Conservation (phyloP, 2,329 filamentous ascomycete species). For the Colletotrichum agaves region DNA sequence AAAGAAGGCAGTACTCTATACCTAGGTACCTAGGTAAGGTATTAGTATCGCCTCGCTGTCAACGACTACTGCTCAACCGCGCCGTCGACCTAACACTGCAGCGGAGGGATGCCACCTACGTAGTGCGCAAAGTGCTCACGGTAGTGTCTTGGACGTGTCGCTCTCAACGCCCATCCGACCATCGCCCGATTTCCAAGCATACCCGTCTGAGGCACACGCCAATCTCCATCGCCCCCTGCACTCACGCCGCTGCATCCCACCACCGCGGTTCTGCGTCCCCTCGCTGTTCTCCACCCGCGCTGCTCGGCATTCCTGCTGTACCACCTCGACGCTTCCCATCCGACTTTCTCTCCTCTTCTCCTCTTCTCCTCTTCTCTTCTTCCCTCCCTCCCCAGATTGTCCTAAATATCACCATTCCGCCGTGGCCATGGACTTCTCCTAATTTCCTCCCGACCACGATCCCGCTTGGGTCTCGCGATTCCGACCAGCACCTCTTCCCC, state of each 20-base stretch:
- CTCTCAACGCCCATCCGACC: slow-evolving; percentile 29
- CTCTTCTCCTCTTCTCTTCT: slow-evolving; percentile 4
- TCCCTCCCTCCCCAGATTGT: slow-evolving; percentile 8
- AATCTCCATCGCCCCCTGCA: slow-evolving; percentile 12
- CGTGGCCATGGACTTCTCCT: slow-evolving; percentile 33
- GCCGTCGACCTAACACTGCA: background rate
- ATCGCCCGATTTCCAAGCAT: slow-evolving; percentile 37
- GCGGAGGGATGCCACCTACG: background rate
- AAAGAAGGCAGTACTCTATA: no score
- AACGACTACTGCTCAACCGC: background rate
- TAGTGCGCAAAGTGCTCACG: background rate
- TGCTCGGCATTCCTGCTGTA: slow-evolving; percentile 34
- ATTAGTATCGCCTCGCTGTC: background rate
- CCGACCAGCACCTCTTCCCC: slow-evolving; percentile 32
- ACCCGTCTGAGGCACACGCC: slow-evolving; percentile 29
- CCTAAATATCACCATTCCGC: slow-evolving; percentile 8
- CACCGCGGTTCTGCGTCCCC: slow-evolving; percentile 34
- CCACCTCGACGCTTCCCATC: slow-evolving; percentile 8
- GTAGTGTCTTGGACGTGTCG: background rate
- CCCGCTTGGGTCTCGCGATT: slow-evolving; percentile 35
- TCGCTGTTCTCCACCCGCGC: slow-evolving; percentile 34
- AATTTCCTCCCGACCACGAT: slow-evolving; percentile 26
- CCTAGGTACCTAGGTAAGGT: no score
- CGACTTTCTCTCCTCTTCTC: background rate
- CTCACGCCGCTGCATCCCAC: slow-evolving; percentile 31